phyloP scores from a whole-genome alignment of 352 stramenopile genomes.

The Stramenopiles sp. region DNA sequence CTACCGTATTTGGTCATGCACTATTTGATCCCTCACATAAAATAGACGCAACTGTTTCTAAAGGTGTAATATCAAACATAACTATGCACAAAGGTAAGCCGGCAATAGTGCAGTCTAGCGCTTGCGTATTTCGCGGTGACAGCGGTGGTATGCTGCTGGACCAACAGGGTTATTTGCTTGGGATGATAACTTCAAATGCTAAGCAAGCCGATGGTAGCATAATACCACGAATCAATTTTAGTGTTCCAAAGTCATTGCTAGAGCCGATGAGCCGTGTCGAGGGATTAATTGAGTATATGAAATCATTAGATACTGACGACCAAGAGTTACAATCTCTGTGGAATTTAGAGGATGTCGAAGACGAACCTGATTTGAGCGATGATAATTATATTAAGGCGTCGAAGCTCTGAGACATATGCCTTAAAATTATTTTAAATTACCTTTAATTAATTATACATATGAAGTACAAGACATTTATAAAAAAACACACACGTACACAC shows the following conservation, averaged over 20 bases:
- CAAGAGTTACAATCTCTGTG: not conserved
- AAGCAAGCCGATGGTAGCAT: not conserved
- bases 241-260: not conserved
- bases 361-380: too few relatives aligned
- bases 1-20: not conserved
- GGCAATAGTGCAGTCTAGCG: not conserved
- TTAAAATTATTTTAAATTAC: too few relatives aligned
- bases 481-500: too few relatives aligned
- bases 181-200: not conserved
- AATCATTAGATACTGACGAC: not conserved
- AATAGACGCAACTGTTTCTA: not conserved
- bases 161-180: not conserved
- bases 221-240: not conserved
- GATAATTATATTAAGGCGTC: too few relatives aligned
- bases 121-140: not conserved
- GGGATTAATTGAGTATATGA: not conserved
- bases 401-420: too few relatives aligned
- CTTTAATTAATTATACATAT: too few relatives aligned
- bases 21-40: not conserved
- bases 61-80: not conserved
- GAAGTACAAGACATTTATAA: too few relatives aligned
- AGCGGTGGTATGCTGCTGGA: not conserved
- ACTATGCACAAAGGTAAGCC: not conserved
- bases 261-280: not conserved
- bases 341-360: slow-evolving; percentile 1